Evolutionary conservation across 2,329 filamentous ascomycete genomes (phyloP), one percentile per base, ranked within the genome.

Genomic region (Alternaria dauci): DNA sequence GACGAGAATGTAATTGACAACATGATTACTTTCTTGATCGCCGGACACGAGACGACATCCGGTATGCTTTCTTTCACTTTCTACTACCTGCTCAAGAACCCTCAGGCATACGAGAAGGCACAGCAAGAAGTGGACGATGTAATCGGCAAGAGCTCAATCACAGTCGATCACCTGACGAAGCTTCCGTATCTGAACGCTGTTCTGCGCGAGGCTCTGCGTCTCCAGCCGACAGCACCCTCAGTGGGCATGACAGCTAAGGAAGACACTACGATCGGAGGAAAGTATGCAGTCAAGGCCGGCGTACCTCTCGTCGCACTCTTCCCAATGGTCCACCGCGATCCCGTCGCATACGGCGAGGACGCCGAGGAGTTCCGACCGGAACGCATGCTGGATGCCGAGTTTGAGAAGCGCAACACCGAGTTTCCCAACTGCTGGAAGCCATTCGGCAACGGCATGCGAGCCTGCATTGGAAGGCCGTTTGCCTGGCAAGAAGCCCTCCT

Each of bases 1-100:
- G 85, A 90, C 5, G 84, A 85, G 9, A 85, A 86, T 60, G 84
- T 91, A 50, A 83, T 89, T 48, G 87, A 91, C 74, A 89, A 92
- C 73, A 87, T 92, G 66, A 86, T 91, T 54, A 85, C 85, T 2
- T 90, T 91, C 81, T 84, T 90, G 41, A 88, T 68, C 70, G 85
- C 68, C 38, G 70, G 72, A 4, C 61, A 79, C 76, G 62, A 80
- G 76, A 78, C 76, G 1, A 79, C 77, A 4, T 78, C 77, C 12
- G 76, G 76, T 4, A 58, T 78, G 2, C 60, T 79, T 7, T 79
- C 77, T 0, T 81, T 81, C 8, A 77, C 79, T 8, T 82, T 88
- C 61, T 83, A 84, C 65, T 81, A 85, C 52, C 78, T 88, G 2
- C 64, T 84, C 1, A 82, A 83, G 74, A 85, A 85, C 69, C 85